Evolutionary conservation across 306 rosid species (phyloP).

Genomic region (Amphicarpaea edgeworthii): DNA sequence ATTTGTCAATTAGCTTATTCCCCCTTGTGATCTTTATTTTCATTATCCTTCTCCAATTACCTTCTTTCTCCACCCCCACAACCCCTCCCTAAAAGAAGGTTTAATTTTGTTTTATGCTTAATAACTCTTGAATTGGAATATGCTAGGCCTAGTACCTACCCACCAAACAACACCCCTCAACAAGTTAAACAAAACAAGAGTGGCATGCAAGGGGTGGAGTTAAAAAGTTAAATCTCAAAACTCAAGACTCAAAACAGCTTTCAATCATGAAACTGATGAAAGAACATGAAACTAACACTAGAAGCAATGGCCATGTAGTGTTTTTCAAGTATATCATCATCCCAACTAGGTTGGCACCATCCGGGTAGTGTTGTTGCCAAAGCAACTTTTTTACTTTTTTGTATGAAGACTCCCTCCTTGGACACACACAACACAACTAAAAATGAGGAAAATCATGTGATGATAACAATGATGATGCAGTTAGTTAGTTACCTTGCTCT

Average conservation of each 20-base stretch:
- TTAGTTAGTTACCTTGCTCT: conserved; percentile 75
- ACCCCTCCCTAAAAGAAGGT: not conserved
- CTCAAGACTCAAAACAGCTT: conserved; percentile 3
- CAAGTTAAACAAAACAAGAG: conserved; percentile 18
- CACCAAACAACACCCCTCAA: conserved; percentile 14
- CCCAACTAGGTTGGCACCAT: too few relatives aligned
- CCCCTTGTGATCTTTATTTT: not conserved
- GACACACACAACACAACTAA: conserved; percentile 10
- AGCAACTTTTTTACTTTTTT: not conserved
- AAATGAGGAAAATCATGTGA: not conserved
- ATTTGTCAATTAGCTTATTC: conserved; percentile 32
- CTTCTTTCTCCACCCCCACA: conserved; percentile 28
- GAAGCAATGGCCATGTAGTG: conserved; percentile 25
- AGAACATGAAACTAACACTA: conserved; percentile 19
- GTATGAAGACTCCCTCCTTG: conserved; percentile 24
- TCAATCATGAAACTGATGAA: conserved; percentile 1
- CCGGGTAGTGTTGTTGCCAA: too few relatives aligned
- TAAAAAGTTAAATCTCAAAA: not conserved
- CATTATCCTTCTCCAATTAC: conserved; percentile 1
- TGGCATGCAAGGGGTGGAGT: conserved; percentile 38
- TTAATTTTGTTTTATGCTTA: conserved; percentile 3
- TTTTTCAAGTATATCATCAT: too few relatives aligned
- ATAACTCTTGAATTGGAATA: conserved; percentile 35
- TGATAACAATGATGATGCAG: not conserved
- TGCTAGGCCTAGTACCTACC: conserved; percentile 43